These are phyloP conservation scores for Aureobasidium sp. DNA, from an alignment of 2,329 filamentous ascomycete species.

Conservation along the genomic window DNA sequence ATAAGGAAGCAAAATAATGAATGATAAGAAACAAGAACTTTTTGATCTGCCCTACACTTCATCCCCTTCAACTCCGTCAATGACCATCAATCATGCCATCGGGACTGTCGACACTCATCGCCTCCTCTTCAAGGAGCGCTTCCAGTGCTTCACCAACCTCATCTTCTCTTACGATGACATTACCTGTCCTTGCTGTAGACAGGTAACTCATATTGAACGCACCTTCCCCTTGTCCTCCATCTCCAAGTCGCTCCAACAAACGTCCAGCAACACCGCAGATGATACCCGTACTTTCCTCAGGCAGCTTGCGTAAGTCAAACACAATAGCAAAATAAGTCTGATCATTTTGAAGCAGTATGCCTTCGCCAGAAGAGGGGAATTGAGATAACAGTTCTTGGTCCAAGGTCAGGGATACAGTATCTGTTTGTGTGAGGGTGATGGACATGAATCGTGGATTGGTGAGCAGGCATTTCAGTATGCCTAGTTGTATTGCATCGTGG, in stretches of 20 bases:
- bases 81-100: not conserved
- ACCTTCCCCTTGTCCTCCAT: slow-evolving; percentile 32
- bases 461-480: slow-evolving; percentile 43
- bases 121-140: slow-evolving; percentile 48
- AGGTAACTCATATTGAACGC: slow-evolving; percentile 73
- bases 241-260: slow-evolving; percentile 62
- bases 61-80: not conserved
- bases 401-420: slow-evolving; percentile 65
- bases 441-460: slow-evolving; percentile 58
- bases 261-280: slow-evolving; percentile 87
- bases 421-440: slow-evolving; percentile 63
- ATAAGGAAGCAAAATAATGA: not conserved
- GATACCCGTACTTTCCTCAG: slow-evolving; percentile 85
- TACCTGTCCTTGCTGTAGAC: slow-evolving; percentile 79
- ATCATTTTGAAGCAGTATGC: slow-evolving; percentile 69
- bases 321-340: slow-evolving; percentile 72
- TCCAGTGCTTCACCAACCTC: slow-evolving; percentile 67
- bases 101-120: not conserved
- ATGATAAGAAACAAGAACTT: not conserved
- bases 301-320: slow-evolving; percentile 71
- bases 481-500: slow-evolving; percentile 39
- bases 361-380: slow-evolving; percentile 38
- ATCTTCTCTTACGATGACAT: slow-evolving; percentile 73
- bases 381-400: slow-evolving; percentile 60
- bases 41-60: not conserved